phyloP scores from a whole-genome alignment of 192 early-diverging fungal species.

The Phycomyces blakesleeanus region DNA sequence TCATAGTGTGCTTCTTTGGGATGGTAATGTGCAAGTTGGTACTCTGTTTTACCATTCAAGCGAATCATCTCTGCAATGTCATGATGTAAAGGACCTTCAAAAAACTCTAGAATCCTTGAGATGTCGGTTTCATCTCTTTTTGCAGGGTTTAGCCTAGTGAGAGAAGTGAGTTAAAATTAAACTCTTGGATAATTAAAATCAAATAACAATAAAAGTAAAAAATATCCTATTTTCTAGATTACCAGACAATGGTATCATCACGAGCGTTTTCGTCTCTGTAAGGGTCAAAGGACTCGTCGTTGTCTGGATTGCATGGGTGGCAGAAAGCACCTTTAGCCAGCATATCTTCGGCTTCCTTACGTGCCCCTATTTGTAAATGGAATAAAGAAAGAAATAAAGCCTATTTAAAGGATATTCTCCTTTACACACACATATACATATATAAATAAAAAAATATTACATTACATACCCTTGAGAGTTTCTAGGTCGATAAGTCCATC shows the following conservation, averaged over 20 bases:
- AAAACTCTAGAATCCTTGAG: conserved; percentile 34
- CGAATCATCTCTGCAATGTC: conserved; percentile 42
- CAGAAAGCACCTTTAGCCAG: conserved; percentile 37
- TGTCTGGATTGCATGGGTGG: conserved; percentile 27
- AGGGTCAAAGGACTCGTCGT: conserved; percentile 34
- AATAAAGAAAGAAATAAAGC: not conserved
- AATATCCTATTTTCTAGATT: not conserved
- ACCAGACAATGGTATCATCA: conserved; percentile 50
- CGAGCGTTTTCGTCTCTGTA: conserved; percentile 47
- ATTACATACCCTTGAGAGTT: conserved; percentile 28
- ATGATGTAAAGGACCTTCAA: conserved; percentile 32
- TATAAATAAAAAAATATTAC: not conserved
- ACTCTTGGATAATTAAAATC: not conserved
- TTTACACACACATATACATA: too few relatives aligned
- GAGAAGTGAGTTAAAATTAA: not conserved
- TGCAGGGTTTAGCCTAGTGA: conserved; percentile 29
- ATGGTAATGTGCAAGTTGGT: conserved; percentile 47
- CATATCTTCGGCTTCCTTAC: conserved; percentile 32
- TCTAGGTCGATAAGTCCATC: conserved; percentile 37
- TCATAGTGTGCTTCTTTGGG: conserved; percentile 45
- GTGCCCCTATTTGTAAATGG: conserved; percentile 11
- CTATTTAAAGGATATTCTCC: not conserved
- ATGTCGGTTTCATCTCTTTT: conserved; percentile 19
- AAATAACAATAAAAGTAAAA: not conserved
- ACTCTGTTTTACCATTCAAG: conserved; percentile 44